These are phyloP conservation scores for Neospora caninum DNA, from an alignment of 169 alveolate species.

Conservation along the genomic window DNA sequence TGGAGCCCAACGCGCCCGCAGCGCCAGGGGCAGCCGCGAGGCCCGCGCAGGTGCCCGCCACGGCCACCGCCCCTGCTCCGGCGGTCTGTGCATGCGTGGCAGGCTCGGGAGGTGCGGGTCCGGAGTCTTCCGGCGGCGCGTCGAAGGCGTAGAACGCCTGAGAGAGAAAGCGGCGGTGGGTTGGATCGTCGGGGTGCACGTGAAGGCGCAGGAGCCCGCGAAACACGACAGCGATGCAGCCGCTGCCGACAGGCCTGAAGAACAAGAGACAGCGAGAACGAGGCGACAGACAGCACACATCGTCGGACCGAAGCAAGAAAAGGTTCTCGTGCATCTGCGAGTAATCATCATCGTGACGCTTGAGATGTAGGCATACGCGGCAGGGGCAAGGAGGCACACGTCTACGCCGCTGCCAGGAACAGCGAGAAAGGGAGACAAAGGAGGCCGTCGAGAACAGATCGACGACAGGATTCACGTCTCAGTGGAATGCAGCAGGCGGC, in stretches of 20 bases:
- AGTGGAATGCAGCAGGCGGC: too few relatives aligned
- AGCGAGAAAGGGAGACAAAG: too few relatives aligned
- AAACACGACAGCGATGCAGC: slow-evolving; percentile 24
- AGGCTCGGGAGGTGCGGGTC: background rate
- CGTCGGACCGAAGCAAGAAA: background rate
- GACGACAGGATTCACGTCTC: too few relatives aligned
- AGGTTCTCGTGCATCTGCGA: too few relatives aligned
- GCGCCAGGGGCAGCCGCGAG: background rate
- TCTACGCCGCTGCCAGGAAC: too few relatives aligned
- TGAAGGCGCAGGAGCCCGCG: slow-evolving; percentile 2
- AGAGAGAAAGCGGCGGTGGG: background rate
- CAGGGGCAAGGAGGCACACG: background rate
- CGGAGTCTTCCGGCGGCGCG: background rate
- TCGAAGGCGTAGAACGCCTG: slow-evolving; percentile 2
- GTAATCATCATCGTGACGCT: too few relatives aligned
- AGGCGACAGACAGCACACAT: background rate
- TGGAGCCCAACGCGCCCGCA: background rate
- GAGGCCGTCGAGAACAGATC: too few relatives aligned
- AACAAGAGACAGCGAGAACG: background rate
- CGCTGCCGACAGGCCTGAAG: slow-evolving; percentile 5
- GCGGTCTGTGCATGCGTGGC: background rate
- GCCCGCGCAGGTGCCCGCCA: background rate
- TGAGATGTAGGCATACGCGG: too few relatives aligned
- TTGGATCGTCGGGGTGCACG: background rate
- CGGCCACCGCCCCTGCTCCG: background rate